Evolutionary conservation across 306 rosid species (phyloP), one percentile per base, ranked within the genome.

Genomic region (Trichosanthes cucumerina): DNA sequence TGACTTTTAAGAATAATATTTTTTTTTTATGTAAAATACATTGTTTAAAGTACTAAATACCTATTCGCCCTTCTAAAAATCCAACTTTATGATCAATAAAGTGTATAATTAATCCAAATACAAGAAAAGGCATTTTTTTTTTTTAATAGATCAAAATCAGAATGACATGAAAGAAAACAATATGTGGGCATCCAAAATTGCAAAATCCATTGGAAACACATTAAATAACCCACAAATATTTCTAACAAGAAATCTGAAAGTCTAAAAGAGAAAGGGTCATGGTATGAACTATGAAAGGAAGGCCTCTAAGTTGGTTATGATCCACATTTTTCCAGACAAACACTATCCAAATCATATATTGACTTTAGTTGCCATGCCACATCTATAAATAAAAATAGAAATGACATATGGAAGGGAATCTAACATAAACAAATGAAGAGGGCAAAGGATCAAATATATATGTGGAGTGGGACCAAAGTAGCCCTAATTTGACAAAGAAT

Each of bases 401-500:
- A 73, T 47, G 77, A 28, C 77, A 49, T 49, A 49, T 71, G 14
- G 54, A 43, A 44, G n/a, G 77, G 77, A 73, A 73, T 73, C 77
- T 73, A 73, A 15, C 58, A 73, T 73, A 73, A 73, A 73, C 76
- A 46, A 71, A 71, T 12, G 39, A 46, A 71, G 53, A 75, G 75
- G 36, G 62, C 50, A 36, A 74, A 34, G 72, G 4, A 60, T 21
- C 15, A 73, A 28, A 49, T 7, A 47, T 15, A 28, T 28, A n/a
- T n/a, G n/a, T n/a, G n/a, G n/a, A n/a, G 75, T 66, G 81, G 81
- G 82, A 18, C 71, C 76, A 36, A 52, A 9, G 85, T 26, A 31
- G 10, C 58, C 75, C 24, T 73, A 78, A 78, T 73, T 86, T 84
- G 87, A 82, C 86, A 78, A 84, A 70, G 71, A 19, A 58, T 56